Conservation (phyloP, 225 moss, liverwort and hornwort species). For the Bryoerythrophyllum caledonicum region DNA sequence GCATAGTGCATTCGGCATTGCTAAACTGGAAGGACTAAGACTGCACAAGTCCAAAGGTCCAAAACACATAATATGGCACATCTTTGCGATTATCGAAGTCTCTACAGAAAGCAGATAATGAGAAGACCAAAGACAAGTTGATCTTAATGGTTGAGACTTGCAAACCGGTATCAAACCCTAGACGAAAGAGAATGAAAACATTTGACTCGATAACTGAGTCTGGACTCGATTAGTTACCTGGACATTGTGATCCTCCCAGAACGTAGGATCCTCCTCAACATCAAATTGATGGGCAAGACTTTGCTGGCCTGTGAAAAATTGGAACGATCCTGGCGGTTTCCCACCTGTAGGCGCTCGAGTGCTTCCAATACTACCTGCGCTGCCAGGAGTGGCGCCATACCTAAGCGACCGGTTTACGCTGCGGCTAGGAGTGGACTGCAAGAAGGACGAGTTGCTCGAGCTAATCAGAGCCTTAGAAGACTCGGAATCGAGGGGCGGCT, state of each 20-base stretch:
- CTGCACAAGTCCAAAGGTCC: background rate
- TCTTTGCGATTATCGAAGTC: background rate
- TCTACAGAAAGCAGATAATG: background rate
- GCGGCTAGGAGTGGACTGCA: conserved; percentile 61
- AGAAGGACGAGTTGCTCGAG: conserved; percentile 49
- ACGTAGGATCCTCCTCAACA: conserved; percentile 77
- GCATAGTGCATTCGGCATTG: background rate
- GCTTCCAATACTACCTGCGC: conserved; percentile 48
- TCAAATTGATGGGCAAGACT: conserved; percentile 61
- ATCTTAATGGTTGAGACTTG: background rate
- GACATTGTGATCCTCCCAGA: conserved; percentile 91
- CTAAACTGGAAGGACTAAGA: background rate
- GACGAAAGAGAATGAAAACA: background rate
- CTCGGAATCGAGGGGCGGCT: conserved; percentile 46
- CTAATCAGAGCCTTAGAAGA: conserved; percentile 29
- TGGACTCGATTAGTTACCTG: conserved; percentile 49
- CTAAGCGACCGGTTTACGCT: conserved; percentile 76
- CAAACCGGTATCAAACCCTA: background rate
- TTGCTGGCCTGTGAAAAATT: conserved; percentile 29
- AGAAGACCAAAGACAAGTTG: background rate
- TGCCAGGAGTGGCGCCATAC: conserved; percentile 57
- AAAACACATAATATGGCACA: background rate
- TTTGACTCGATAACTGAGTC: background rate
- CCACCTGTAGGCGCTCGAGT: conserved; percentile 44
- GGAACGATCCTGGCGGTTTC: conserved; percentile 38